Evolutionary conservation across 2,329 filamentous ascomycete species (phyloP).

Genomic region (Botrytis galanthina): DNA sequence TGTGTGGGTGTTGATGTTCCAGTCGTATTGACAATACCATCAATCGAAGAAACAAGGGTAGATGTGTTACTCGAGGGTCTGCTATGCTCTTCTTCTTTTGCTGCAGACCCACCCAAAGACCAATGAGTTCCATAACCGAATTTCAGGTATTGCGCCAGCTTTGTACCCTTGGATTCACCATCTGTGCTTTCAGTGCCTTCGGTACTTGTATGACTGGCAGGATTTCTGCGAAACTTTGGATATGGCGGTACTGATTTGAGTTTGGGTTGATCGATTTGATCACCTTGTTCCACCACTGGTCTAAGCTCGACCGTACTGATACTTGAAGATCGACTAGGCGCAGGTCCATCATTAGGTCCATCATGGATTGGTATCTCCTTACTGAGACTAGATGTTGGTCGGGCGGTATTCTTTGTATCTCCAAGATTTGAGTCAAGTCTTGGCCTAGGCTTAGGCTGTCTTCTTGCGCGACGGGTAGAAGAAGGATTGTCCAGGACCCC

Average conservation of each 20-base stretch:
- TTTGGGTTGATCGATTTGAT: conserved; percentile 3
- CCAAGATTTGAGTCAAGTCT: not conserved
- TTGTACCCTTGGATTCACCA: conserved; percentile 37
- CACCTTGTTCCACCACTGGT: not conserved
- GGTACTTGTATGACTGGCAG: conserved; percentile 25
- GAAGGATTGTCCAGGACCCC: conserved; percentile 78
- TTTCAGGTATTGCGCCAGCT: conserved; percentile 63
- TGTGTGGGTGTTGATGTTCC: conserved; percentile 6
- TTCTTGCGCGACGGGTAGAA: conserved; percentile 54
- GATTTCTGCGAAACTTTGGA: conserved; percentile 23
- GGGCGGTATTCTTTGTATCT: not conserved
- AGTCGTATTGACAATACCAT: conserved; percentile 4
- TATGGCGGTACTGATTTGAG: not conserved
- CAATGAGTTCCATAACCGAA: conserved; percentile 67
- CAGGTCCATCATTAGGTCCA: conserved; percentile 2
- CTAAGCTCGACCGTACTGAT: not conserved
- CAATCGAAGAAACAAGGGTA: not conserved
- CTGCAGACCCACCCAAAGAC: conserved; percentile 45
- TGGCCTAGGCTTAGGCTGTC: conserved; percentile 29
- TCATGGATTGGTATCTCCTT: conserved; percentile 12
- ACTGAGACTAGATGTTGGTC: conserved; percentile 8
- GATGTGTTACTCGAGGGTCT: conserved; percentile 1
- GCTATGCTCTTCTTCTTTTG: conserved; percentile 21
- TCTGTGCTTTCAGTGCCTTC: conserved; percentile 24
- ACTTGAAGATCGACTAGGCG: not conserved